These are phyloP conservation scores for Perilla frutescens DNA, from an alignment of 257 asterid genomes.

Conservation along the genomic window DNA sequence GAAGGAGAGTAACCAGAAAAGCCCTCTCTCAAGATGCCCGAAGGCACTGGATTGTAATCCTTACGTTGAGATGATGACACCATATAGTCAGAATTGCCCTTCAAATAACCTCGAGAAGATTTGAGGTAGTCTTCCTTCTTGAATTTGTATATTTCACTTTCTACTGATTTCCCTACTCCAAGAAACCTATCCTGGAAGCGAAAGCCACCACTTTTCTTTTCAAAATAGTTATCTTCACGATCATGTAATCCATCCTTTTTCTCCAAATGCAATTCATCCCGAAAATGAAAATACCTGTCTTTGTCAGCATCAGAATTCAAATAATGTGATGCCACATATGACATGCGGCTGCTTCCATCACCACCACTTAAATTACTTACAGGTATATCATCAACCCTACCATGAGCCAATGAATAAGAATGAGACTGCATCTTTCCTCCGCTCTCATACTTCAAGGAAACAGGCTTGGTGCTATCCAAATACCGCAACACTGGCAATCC, in stretches of 20 bases:
- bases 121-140: conserved; percentile 41
- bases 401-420: conserved; percentile 42
- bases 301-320: conserved; percentile 37
- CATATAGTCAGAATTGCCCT: conserved; percentile 41
- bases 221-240: conserved; percentile 33
- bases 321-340: conserved; percentile 44
- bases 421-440: conserved; percentile 45
- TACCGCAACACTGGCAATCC: conserved; percentile 34
- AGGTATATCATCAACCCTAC: conserved; percentile 38
- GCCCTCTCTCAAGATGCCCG: conserved; percentile 38
- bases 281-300: conserved; percentile 32
- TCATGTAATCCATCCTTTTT: conserved; percentile 44
- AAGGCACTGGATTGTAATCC: conserved; percentile 36
- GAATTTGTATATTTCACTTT: conserved; percentile 33
- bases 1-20: conserved; percentile 34
- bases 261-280: conserved; percentile 39
- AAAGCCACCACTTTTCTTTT: conserved; percentile 41
- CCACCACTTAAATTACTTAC: conserved; percentile 31
- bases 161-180: conserved; percentile 37
- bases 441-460: conserved; percentile 45
- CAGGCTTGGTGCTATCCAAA: conserved; percentile 36
- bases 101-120: conserved; percentile 38
- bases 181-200: conserved; percentile 39
- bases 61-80: conserved; percentile 45
- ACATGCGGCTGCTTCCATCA: conserved; percentile 31